These are phyloP conservation scores for Bretziella fagacearum DNA, from an alignment of 2,329 filamentous ascomycete genomes.

Conservation along the genomic window DNA sequence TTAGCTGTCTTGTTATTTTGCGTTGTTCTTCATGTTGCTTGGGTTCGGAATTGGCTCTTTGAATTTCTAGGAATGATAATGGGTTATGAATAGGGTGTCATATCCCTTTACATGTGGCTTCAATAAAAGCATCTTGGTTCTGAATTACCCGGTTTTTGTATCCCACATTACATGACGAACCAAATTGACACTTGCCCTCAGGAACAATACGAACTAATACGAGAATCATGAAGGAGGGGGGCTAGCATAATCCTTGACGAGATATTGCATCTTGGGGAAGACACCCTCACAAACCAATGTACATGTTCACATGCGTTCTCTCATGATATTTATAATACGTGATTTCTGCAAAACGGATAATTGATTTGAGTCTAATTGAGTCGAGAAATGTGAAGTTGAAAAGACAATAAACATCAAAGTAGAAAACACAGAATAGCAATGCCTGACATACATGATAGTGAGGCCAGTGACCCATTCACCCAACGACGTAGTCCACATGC, in stretches of 20 bases:
- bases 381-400: not conserved
- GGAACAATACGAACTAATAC: not conserved
- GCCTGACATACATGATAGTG: not conserved
- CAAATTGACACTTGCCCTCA: too few relatives aligned
- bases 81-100: conserved; percentile 1
- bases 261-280: too few relatives aligned
- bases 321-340: too few relatives aligned
- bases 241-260: too few relatives aligned
- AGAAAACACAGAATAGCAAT: not conserved
- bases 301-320: too few relatives aligned
- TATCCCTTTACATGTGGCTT: not conserved
- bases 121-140: conserved; percentile 2
- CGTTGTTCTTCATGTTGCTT: not conserved
- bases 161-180: too few relatives aligned
- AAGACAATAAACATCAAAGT: not conserved
- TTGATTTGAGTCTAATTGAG: not conserved
- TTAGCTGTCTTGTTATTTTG: not conserved
- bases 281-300: too few relatives aligned
- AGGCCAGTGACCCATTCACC: not conserved
- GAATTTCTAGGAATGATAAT: conserved; percentile 1
- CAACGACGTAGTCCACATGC: not conserved
- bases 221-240: too few relatives aligned
- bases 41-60: not conserved
- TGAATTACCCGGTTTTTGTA: not conserved
- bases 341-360: not conserved